Base-by-base conservation (phyloP, 2,329 filamentous ascomycete species). In the Calonectria pauciramosa region DNA sequence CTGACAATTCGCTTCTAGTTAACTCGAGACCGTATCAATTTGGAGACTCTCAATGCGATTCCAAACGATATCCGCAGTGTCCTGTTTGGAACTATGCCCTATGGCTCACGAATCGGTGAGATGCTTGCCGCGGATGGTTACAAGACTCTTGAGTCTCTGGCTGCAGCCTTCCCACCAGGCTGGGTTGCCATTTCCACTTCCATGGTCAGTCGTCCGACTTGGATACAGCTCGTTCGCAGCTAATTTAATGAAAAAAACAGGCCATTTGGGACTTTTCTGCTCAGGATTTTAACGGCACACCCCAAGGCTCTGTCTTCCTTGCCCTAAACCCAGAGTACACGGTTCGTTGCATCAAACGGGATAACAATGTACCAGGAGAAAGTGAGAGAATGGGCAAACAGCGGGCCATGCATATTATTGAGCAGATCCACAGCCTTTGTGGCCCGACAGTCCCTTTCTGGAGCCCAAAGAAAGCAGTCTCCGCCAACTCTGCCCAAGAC, bases 231-330 rank as follows among this genome's bases (percentile, higher is more conserved):
- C 18, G 10, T 10, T 11, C 26, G 2, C 28, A 26, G 9, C 36
- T 32, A 23, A 68, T 26, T 23, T 34, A 13, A 23, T 8, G 20
- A 34, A 32, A 14, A 36, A 28, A 30, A 36, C 26, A 84, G 82
- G 81, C 81, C 18, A 71, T 83, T 1, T 84, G 78, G 74, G 79
- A 85, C 20, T 80, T 82, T 32, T 60, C 74, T 2, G 75, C 76
- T 0, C 74, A 77, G 0, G 60, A 54, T 0, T 81, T 82, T 10
- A 70, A 70, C 2, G 71, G 72, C 6, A 20, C 74, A 0, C 80
- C 82, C 0, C 72, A 71, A 0, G 81, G 81, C 0, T 66, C 66
- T 2, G 78, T 83, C 0, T 78, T 85, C 30, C 38, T 84, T 7
- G 80, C 76, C 4, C 63, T 80, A 1, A 72, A 76, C 7, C 82